Base-by-base conservation (phyloP, 2,329 filamentous ascomycete species). In the Paracorniculantispora psalliotae region DNA sequence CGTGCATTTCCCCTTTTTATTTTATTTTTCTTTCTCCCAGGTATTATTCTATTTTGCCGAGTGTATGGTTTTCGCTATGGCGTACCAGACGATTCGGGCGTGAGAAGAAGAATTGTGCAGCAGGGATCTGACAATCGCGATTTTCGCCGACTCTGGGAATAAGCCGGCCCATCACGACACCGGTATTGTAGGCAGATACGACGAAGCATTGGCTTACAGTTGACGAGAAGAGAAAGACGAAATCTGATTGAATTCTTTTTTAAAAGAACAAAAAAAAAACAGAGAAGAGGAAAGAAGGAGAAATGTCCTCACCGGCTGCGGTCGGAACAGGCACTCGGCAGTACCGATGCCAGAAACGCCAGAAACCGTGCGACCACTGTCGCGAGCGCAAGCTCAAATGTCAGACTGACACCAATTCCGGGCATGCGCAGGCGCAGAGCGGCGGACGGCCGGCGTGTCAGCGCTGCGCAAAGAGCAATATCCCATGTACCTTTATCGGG, bases 311-410 rank as follows among this genome's bases (percentile, higher is more conserved):
- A 19, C 33, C 49, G 17, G 30, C 25, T 7, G 19, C 17, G 17
- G 37, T 43, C 25, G 33, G 10, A 17, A 19, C 28, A 3, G 13
- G 48, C 5, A 62, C 60, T 15, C 57, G 62, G 17, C 54, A 48
- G 7, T 62, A 63, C 39, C 57, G 62, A 30, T 62, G 60, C 25
- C 60, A 59, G 37, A 62, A 62, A 37, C 56, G 62, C 23, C 57
- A 59, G 35, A 59, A 59, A 10, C 57, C 57, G 7, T 59, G 57
- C 23, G 57, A 59, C 19, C 57, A 59, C 21, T 59, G 57, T 8
- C 57, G 57, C 21, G 50, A 59, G 50, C 57, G 57, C 43, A 63
- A 63, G 46, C 59, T 63, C 44, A 61, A 58, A 30, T 63, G 61
- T 46, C 61, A 59, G 51, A 26, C 35, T 26, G 35, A 58, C 57